Evolutionary conservation across 2,329 filamentous ascomycete genomes (phyloP).

Genomic region (Talaromyces funiculosus): DNA sequence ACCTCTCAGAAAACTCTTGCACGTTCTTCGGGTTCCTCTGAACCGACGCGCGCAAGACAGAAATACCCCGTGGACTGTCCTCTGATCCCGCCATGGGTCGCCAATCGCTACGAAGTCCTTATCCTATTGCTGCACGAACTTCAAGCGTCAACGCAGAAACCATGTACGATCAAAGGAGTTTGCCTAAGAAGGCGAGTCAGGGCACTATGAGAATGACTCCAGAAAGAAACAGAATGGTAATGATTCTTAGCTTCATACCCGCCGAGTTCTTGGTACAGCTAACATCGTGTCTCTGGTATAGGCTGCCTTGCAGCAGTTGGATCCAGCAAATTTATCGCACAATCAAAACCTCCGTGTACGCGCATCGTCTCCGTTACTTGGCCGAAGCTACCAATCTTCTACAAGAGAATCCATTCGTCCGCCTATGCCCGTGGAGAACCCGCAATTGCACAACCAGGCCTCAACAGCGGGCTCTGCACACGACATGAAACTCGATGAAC

Average conservation of each 20-base stretch:
- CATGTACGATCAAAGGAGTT: not conserved
- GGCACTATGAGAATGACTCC: not conserved
- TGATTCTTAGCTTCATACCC: not conserved
- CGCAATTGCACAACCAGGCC: slow-evolving; percentile 8
- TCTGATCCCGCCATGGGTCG: slow-evolving; percentile 14
- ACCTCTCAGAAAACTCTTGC: not conserved
- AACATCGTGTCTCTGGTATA: not conserved
- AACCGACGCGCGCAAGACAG: not conserved
- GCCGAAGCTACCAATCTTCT: slow-evolving; percentile 13
- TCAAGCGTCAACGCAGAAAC: slow-evolving; percentile 16
- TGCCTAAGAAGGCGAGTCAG: slow-evolving; percentile 2
- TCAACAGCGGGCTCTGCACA: slow-evolving; percentile 3
- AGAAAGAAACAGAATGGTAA: slow-evolving; percentile 6
- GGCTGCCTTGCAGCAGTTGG: not conserved
- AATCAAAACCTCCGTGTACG: slow-evolving; percentile 14
- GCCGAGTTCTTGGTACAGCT: not conserved
- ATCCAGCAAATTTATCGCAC: not conserved
- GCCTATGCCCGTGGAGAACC: not conserved
- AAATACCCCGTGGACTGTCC: not conserved
- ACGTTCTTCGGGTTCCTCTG: not conserved
- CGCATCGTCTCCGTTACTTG: slow-evolving; percentile 17
- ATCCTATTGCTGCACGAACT: slow-evolving; percentile 12
- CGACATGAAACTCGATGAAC: slow-evolving; percentile 4
- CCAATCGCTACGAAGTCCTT: slow-evolving; percentile 11
- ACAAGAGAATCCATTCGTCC: not conserved